Conservation (phyloP, 75 land plant genomes). For the Cupressus sempervirens region DNA sequence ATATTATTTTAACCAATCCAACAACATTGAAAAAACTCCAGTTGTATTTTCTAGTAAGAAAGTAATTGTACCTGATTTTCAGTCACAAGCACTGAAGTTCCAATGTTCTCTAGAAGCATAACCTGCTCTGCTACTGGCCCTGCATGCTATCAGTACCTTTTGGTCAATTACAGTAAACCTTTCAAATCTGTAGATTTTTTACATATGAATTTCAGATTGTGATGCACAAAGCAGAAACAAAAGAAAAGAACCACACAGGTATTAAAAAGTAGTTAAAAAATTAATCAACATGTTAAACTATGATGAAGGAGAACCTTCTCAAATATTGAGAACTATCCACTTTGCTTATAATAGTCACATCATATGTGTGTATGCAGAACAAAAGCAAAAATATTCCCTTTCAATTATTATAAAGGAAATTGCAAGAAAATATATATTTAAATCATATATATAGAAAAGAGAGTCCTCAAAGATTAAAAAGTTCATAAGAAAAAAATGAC, state of each 20-base stretch:
- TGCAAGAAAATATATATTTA: no score
- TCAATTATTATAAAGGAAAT: no score
- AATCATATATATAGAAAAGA: no score
- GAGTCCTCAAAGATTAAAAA: no score
- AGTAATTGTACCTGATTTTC: constrained; percentile 63
- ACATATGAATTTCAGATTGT: not conserved
- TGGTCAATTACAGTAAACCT: not conserved
- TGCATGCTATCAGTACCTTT: constrained; percentile 24
- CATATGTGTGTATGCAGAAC: not conserved
- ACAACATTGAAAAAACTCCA: not conserved
- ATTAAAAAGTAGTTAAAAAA: not conserved
- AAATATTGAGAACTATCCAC: not conserved
- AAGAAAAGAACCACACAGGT: not conserved
- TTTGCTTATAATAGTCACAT: not conserved
- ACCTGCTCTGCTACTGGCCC: constrained; percentile 81
- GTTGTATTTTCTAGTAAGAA: not conserved
- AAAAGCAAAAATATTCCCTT: no score
- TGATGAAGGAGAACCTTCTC: not conserved
- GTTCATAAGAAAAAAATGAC: no score
- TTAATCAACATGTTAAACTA: not conserved
- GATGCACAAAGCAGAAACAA: not conserved
- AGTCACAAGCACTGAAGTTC: constrained; percentile 71
- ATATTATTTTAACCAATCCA: not conserved
- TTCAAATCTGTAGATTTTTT: not conserved
- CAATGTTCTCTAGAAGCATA: constrained; percentile 91